Evolutionary conservation across 345 rosid genomes (phyloP).

Genomic region (Combretum micranthum): DNA sequence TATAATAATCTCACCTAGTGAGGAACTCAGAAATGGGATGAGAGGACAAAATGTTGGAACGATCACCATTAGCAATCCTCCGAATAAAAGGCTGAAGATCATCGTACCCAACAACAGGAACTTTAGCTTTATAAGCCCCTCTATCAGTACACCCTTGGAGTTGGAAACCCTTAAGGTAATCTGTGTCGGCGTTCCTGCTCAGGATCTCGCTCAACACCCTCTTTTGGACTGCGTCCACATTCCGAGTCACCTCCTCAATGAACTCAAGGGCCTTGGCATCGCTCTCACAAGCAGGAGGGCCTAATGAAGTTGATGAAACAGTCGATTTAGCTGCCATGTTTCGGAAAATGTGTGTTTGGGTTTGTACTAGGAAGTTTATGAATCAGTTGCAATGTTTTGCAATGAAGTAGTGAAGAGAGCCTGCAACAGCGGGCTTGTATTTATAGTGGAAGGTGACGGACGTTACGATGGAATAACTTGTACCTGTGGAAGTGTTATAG

Average conservation of each 20-base stretch:
- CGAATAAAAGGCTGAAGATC: slow-evolving; percentile 77
- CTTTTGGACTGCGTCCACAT: slow-evolving; percentile 55
- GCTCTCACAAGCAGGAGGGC: slow-evolving; percentile 64
- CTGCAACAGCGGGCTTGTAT: no score
- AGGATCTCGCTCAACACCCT: slow-evolving; percentile 56
- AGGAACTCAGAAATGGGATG: slow-evolving; percentile 90
- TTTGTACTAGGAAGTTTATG: no score
- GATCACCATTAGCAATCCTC: slow-evolving; percentile 86
- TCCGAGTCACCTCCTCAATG: slow-evolving; percentile 72
- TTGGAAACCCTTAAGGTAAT: slow-evolving; percentile 53
- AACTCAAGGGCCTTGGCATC: slow-evolving; percentile 62
- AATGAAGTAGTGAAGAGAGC: neutral
- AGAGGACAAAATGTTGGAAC: slow-evolving; percentile 67
- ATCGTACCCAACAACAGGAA: slow-evolving; percentile 71
- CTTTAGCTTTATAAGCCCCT: slow-evolving; percentile 47
- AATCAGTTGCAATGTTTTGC: no score
- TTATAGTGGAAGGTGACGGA: no score
- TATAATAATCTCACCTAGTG: slow-evolving; percentile 56
- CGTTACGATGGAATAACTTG: no score
- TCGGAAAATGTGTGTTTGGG: neutral
- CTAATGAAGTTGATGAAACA: slow-evolving; percentile 40
- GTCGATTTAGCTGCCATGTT: slow-evolving; percentile 53
- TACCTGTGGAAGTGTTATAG: no score
- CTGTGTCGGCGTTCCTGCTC: slow-evolving; percentile 47
- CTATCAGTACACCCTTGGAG: slow-evolving; percentile 58